Base-by-base conservation (phyloP, 2,329 filamentous ascomycete genomes). In the Fusarium nanum region DNA sequence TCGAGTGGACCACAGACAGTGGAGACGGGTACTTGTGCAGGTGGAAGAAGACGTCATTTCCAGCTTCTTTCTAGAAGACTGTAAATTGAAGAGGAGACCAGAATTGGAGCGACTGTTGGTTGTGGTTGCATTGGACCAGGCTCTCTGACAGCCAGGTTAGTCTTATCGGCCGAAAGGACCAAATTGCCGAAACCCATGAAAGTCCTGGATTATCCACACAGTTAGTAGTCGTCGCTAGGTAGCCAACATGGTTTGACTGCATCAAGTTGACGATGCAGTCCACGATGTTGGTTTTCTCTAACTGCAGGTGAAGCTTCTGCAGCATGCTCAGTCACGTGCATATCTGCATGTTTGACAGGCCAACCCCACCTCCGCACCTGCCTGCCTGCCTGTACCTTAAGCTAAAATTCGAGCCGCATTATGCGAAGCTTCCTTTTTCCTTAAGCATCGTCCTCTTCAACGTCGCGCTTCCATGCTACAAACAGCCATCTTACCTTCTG, bases 11-110 rank as follows among this genome's bases (percentile, higher is more conserved):
- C 64, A 58, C 23, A 28, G 44, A 50, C 47, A 41, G 70, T 67
- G 70, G 68, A 61, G 68, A 58, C 60, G 32, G 53, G 30, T 23
- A 45, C 48, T 48, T 42, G 46, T 22, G 41, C 48, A 63, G 45
- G 46, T 22, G 48, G 53, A 57, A 25, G 49, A 53, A 54, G 56
- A 73, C 56, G 67, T 71, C 72, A 72, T 73, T 67, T 28, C 23
- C 23, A 52, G 32, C 22, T 37, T 73, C 59, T 60, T 75, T 75
- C 73, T 75, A 75, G 73, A 75, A 75, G 69, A 49, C 55, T 42
- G 52, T 58, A 50, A 67, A 46, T 32, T 52, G n/a, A 16, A 50
- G 28, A 48, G 61, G 32, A 32, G 25, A 52, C 32, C 37, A 28
- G 46, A 28, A 45, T 37, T 59, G n/a, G 50, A 66, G 55, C 44